Percentiles rank a stretch among this genome's conserved stretches.
Conservation (phyloP, 2,329 filamentous ascomycete species). For the Emydomyces testavorans region DNA sequence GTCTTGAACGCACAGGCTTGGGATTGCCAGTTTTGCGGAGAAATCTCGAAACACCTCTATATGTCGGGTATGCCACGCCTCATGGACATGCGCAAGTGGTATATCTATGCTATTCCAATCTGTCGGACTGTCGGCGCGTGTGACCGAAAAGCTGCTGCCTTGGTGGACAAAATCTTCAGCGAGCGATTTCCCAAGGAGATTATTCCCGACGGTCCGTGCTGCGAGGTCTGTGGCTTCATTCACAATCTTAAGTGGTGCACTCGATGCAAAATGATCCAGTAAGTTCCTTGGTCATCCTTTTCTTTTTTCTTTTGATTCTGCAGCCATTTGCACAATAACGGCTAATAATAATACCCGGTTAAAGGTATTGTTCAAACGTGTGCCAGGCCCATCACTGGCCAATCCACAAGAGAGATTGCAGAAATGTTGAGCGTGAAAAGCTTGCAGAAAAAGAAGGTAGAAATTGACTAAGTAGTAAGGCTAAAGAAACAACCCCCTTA, state of each 20-base stretch:
- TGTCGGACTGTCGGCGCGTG: constrained; percentile 4
- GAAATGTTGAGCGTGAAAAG: constrained; percentile 1
- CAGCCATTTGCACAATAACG: neutral
- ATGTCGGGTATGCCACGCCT: constrained; percentile 11
- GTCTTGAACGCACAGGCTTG: constrained; percentile 6
- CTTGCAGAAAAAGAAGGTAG: neutral
- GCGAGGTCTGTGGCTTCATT: constrained; percentile 9
- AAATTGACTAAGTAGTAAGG: neutral
- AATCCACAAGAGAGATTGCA: constrained; percentile 7
- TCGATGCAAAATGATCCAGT: constrained; percentile 10
- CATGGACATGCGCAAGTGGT: constrained; percentile 5
- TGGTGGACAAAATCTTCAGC: constrained; percentile 5
- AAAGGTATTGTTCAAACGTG: constrained; percentile 7
- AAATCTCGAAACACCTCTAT: constrained; percentile 6
- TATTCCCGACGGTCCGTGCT: constrained; percentile 8
- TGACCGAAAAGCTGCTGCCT: constrained; percentile 1
- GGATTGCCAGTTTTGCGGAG: constrained; percentile 11
- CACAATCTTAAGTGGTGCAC: constrained; percentile 4
- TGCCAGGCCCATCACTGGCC: constrained; percentile 10
- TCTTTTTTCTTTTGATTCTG: neutral
- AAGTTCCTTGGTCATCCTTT: neutral
- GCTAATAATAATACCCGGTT: neutral
- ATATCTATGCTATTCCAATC: constrained; percentile 8
- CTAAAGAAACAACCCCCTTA: neutral
- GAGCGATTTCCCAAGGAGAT: neutral